Percentiles rank a stretch among this genome's conserved stretches.
Evolutionary conservation across 257 asterid genomes (phyloP).

Genomic region (Solanum ossicruentum): DNA sequence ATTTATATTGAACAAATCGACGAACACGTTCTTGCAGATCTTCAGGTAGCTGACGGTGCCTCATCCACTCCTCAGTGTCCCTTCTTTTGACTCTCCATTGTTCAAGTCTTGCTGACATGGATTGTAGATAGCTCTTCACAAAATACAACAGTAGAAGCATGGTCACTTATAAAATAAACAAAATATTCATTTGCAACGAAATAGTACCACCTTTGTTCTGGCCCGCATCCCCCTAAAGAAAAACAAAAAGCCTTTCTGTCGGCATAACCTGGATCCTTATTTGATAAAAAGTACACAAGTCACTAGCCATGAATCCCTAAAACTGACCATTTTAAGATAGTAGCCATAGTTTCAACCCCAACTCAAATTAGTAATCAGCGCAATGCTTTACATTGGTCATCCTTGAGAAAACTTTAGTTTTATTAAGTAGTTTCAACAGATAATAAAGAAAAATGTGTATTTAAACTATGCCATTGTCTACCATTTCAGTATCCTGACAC

Average conservation of each 20-base stretch:
- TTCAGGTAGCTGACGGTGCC: constrained; percentile 76
- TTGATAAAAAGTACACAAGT: not conserved
- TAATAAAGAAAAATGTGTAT: not conserved
- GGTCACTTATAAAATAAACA: not conserved
- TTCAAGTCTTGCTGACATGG: constrained; percentile 76
- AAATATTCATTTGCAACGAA: not conserved
- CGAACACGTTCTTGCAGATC: constrained; percentile 72
- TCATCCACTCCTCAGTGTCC: constrained; percentile 96
- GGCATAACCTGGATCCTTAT: not conserved
- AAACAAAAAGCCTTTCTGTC: not conserved
- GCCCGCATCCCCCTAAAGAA: not conserved
- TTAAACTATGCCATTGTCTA: not conserved
- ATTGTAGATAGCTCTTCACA: constrained; percentile 69
- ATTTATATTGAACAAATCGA: constrained; percentile 65
- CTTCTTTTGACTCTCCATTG: constrained; percentile 78
- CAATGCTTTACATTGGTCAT: not conserved
- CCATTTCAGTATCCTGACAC: not conserved
- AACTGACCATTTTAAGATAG: not conserved
- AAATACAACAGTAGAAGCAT: not conserved
- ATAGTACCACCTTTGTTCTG: not conserved
- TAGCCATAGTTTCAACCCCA: not conserved
- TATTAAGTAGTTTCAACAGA: not conserved
- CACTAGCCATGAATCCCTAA: not conserved
- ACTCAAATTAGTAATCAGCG: not conserved
- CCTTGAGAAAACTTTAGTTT: not conserved